Evolutionary conservation across 2,329 filamentous ascomycete genomes (phyloP), one percentile per base, ranked within the genome.

Genomic region (Emergomyces pasteurianus): DNA sequence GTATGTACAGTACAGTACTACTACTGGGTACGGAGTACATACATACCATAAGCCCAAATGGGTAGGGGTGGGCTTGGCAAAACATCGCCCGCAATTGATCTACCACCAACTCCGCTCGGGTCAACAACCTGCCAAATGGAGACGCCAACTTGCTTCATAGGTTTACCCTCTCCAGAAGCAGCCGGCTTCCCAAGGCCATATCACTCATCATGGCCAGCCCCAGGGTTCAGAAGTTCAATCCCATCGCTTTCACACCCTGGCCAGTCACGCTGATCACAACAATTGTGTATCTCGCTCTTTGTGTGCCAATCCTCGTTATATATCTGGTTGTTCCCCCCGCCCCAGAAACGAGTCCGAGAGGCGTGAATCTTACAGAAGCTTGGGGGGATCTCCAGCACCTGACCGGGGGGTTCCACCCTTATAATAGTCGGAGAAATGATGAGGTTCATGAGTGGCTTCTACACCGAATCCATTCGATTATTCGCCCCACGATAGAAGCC

Each of bases 401-500:
- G 56, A 92, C 88, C 40, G 80, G 80, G 64, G 80, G 81, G 1
- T 94, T 88, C 70, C 94, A 96, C 71, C 92, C 94, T 0, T 96
- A 90, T 78, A 96, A 96, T 75, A 92, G 88, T 66, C 86, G 81
- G 62, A 80, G 83, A 63, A 97, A 96, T 71, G 92, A 96, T 67
- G 78, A 84, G 28, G 86, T 96, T 40, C 86, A 89, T 63, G 77
- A 83, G 40, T 96, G 87, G 80, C 77, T 97, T 40, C 78, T 96
- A 63, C 68, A 77, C 21, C 84, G 91, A 62, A 83, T 95, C 62
- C 77, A 85, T 63, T 77, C 81, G 43, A 94, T 96, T 62, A 73
- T 92, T 64, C 77, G 82, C 38, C 77, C 78, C 26, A 90, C 88
- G 70, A 75, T 75, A 1, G 65, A 71, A n/a, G 61, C 67, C 28